Conservation (phyloP, 371 early-diverging fungal species). For the Lichtheimia ornata region DNA sequence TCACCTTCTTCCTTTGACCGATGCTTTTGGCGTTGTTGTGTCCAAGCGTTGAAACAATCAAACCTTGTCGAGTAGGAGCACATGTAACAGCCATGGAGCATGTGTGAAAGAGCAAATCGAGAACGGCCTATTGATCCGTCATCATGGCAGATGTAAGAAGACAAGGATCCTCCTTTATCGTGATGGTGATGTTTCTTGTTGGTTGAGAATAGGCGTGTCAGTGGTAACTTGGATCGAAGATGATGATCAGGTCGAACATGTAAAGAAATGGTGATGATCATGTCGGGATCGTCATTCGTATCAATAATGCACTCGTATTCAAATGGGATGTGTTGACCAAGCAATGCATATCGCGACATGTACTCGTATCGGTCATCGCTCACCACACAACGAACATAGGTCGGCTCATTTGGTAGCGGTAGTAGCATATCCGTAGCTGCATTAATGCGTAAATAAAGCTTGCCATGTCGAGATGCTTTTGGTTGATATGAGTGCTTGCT, state of each 20-base stretch:
- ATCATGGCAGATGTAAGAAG: conserved; percentile 40
- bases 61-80: conserved; percentile 35
- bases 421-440: conserved; percentile 37
- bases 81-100: conserved; percentile 43
- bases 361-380: conserved; percentile 53
- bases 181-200: conserved; percentile 31
- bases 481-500: neutral
- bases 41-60: conserved; percentile 52
- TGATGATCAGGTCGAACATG: conserved; percentile 50
- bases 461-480: conserved; percentile 20
- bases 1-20: conserved; percentile 32
- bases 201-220: conserved; percentile 27
- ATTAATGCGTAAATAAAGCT: conserved; percentile 43
- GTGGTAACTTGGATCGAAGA: conserved; percentile 28
- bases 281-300: conserved; percentile 26
- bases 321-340: conserved; percentile 24
- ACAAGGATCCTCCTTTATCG: conserved; percentile 37
- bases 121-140: conserved; percentile 51
- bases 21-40: conserved; percentile 31
- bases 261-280: conserved; percentile 42
- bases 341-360: conserved; percentile 44
- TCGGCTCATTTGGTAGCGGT: conserved; percentile 44
- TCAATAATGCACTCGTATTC: conserved; percentile 49
- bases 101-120: conserved; percentile 42
- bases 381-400: conserved; percentile 47